Base-by-base conservation (phyloP, 768 basidiomycete species). In the Phanerochaete sordida region DNA sequence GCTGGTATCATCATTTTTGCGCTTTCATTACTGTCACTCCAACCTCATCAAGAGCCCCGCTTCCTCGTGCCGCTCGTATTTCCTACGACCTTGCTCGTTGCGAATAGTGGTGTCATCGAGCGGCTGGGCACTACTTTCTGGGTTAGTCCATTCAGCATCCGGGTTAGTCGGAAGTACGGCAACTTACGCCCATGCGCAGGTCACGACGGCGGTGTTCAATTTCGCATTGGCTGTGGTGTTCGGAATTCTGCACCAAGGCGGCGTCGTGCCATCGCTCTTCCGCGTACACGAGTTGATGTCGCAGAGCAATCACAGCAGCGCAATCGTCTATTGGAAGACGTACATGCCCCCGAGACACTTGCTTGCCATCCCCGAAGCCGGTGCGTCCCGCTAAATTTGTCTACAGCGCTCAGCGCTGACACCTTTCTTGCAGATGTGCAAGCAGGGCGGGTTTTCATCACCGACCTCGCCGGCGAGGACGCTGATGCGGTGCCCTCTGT, bases 11-110 rank as follows among this genome's bases (percentile, higher is more conserved):
- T 76, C 15, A 21, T 73, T 31, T 50, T 69, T 12, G 71, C 74
- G 1, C 54, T 75, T 19, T 62, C 59, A 5, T 50, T 71, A 8
- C 57, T 78, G 21, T 77, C 74, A 1, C 47, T 67, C 35, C 73
- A 75, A 31, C 75, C 76, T 0, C 76, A 78, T 43, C 75, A 78
- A 57, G 77, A 78, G 61, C 72, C 74, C 0, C 72, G 77, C 28
- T 77, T 78, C 55, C 65, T 78, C 24, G 67, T 48, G 0, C 77
- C 77, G 2, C 65, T 78, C 21, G 59, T 78, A 28, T 67, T 73
- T 15, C 74, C 72, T 26, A 64, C 70, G 49, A 66, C 76, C 21
- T 56, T 75, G 3, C 59, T 77, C 6, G 65, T 64, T 9, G 60
- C 64, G 19, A 73, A 71, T 11, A 62, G 68, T 24, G 66, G 67